Conservation (phyloP, 129 eudicot genomes). For the Tagetes patula region DNA sequence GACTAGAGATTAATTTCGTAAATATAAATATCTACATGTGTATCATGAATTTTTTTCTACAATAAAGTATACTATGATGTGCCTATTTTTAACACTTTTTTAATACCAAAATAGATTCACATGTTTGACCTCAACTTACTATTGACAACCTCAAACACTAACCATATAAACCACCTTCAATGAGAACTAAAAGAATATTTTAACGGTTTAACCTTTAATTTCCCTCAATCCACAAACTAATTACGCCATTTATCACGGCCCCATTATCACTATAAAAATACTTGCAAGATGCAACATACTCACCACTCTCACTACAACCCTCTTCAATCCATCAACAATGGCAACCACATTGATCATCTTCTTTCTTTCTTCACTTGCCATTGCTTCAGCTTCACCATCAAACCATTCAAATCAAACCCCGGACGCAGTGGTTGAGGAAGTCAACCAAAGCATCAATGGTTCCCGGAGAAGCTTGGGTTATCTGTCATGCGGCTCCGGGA, state of each 20-base stretch:
- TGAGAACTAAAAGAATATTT: constrained; percentile 29
- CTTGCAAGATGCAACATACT: constrained; percentile 5
- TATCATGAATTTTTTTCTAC: no score
- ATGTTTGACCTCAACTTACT: not conserved
- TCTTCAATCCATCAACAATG: constrained; percentile 16
- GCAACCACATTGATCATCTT: constrained; percentile 13
- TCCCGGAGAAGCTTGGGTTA: constrained; percentile 75
- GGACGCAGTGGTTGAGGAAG: constrained; percentile 53
- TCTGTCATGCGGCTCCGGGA: constrained; percentile 70
- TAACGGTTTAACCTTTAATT: not conserved
- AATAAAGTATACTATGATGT: no score
- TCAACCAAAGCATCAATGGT: constrained; percentile 56
- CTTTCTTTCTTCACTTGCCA: constrained; percentile 24
- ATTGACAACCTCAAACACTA: constrained; percentile 12
- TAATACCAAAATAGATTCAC: no score
- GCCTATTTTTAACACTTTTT: no score
- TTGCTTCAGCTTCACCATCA: not conserved
- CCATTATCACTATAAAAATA: constrained; percentile 45
- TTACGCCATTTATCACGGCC: constrained; percentile 80
- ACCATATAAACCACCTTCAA: constrained; percentile 34
- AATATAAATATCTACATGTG: no score
- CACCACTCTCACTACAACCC: constrained; percentile 4
- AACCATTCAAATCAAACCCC: constrained; percentile 1
- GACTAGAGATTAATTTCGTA: no score
- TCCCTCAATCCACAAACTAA: constrained; percentile 26